phyloP scores from a whole-genome alignment of 805 yeast genomes.

The Kazachstania kunashirensis region DNA sequence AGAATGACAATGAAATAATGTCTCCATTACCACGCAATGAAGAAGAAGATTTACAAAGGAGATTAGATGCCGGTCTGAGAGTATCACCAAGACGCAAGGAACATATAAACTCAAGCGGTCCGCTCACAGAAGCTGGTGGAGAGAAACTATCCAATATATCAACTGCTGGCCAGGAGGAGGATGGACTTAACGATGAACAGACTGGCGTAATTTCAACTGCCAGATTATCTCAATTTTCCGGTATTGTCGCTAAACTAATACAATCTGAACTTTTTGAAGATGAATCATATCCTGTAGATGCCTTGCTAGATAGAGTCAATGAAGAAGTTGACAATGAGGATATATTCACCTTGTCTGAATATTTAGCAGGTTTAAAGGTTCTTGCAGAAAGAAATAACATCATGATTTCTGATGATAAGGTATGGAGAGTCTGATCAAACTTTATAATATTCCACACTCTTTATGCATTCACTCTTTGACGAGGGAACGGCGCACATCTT shows the following conservation, averaged over 20 bases:
- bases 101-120: slow-evolving; percentile 10
- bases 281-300: slow-evolving; percentile 34
- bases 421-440: slow-evolving; percentile 39
- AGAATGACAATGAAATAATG: slow-evolving; percentile 14
- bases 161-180: slow-evolving; percentile 10
- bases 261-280: slow-evolving; percentile 37
- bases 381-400: slow-evolving; percentile 38
- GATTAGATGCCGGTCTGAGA: slow-evolving; percentile 22
- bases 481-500: too few species aligned
- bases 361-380: slow-evolving; percentile 34
- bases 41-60: slow-evolving; percentile 25
- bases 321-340: slow-evolving; percentile 39
- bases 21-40: slow-evolving; percentile 24
- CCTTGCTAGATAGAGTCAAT: slow-evolving; percentile 35
- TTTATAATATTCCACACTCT: too few species aligned
- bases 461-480: too few species aligned
- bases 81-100: slow-evolving; percentile 25
- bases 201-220: slow-evolving; percentile 39
- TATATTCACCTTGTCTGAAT: slow-evolving; percentile 36
- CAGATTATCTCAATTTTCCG: slow-evolving; percentile 39
- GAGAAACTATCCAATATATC: slow-evolving; percentile 17
- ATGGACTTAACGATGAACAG: slow-evolving; percentile 9
- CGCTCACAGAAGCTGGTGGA: slow-evolving; percentile 19
- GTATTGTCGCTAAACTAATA: slow-evolving; percentile 39
- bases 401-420: slow-evolving; percentile 40